Evolutionary conservation across 2,329 filamentous ascomycete species (phyloP), one percentile per base, ranked within the genome.

Genomic region (Fusarium sp.): DNA sequence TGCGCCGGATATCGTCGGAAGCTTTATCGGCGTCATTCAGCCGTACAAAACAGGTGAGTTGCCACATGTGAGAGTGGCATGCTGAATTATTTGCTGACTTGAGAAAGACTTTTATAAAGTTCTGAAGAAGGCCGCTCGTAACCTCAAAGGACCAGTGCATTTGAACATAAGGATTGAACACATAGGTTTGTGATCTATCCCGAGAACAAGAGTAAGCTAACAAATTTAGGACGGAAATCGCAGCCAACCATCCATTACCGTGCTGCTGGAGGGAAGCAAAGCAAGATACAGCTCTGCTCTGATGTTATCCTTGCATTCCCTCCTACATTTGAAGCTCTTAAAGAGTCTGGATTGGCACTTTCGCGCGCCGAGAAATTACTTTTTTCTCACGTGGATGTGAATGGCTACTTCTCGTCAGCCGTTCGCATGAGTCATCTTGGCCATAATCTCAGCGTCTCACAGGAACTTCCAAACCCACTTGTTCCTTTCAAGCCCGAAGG

Each of bases 401-500:
- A 56, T 3, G 10, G 43, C 8, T 56, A 56, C 21, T 56, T 56
- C 14, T 49, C 54, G 12, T 56, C 54, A 41, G 54, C 54, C 5
- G 54, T 56, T 1, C 54, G 43, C 8, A 56, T 56, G 43, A 40
- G 12, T 3, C 27, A 56, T 1, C 54, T 56, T 2, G 54, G 43
- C 16, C 16, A 56, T 9, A 56, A 56, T 0, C 30, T 56, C 2
- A 56, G 23, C 4, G 23, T 56, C 4, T 56, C 54, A 2, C 54
- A 56, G 16, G 54, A 40, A 13, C 32, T 56, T 6, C 23, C 32
- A 9, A 11, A 30, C 32, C 43, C 32, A 3, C 32, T 56, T 0
- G 8, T 5, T 11, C 54, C 54, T 12, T 56, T 56, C 43, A 46
- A 49, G 7, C 6, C 54, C 0, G 43, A 49, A 23, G 54, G 54